Percentiles rank a stretch among this genome's conserved stretches.
phyloP scores from a whole-genome alignment of 768 basidiomycete genomes.

The Pholiota conissans region DNA sequence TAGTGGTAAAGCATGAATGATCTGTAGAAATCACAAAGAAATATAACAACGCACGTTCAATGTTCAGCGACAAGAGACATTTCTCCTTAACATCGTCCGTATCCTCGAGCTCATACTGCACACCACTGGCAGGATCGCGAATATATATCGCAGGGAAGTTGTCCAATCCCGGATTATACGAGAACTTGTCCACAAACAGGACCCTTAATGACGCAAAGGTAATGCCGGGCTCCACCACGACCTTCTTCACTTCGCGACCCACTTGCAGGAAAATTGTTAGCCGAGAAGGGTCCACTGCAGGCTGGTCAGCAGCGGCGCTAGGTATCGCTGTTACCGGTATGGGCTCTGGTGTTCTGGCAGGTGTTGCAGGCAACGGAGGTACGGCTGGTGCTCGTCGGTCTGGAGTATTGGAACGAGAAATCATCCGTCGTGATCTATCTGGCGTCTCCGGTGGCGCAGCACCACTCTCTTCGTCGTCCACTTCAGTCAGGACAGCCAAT shows the following conservation, averaged over 20 bases:
- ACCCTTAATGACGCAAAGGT: constrained; percentile 78
- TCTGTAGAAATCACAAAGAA: no score
- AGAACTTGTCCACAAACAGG: constrained; percentile 93
- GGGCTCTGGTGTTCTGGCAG: constrained; percentile 41
- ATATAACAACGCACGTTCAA: constrained; percentile 98
- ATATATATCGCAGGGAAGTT: constrained; percentile 97
- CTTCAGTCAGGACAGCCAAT: constrained; percentile 72
- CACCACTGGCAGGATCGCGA: constrained; percentile 86
- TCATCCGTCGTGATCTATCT: constrained; percentile 24
- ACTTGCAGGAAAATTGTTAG: constrained; percentile 87
- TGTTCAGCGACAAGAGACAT: constrained; percentile 87
- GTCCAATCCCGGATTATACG: constrained; percentile 89
- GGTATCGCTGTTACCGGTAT: constrained; percentile 10
- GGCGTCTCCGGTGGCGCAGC: constrained; percentile 15
- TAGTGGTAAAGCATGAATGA: no score
- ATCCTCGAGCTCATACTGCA: constrained; percentile 95
- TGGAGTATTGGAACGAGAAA: constrained; percentile 38
- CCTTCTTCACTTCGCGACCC: constrained; percentile 89
- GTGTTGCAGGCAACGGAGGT: constrained; percentile 49
- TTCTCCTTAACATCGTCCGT: constrained; percentile 89
- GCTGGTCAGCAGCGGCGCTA: constrained; percentile 9
- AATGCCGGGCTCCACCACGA: constrained; percentile 64
- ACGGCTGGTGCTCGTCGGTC: constrained; percentile 42
- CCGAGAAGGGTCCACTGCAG: constrained; percentile 30
- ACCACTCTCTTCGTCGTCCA: constrained; percentile 57